Percentiles rank a stretch among this genome's conserved stretches.
These are phyloP conservation scores for Rhodotorula diobovata DNA, from an alignment of 768 basidiomycete species.

Conservation along the genomic window DNA sequence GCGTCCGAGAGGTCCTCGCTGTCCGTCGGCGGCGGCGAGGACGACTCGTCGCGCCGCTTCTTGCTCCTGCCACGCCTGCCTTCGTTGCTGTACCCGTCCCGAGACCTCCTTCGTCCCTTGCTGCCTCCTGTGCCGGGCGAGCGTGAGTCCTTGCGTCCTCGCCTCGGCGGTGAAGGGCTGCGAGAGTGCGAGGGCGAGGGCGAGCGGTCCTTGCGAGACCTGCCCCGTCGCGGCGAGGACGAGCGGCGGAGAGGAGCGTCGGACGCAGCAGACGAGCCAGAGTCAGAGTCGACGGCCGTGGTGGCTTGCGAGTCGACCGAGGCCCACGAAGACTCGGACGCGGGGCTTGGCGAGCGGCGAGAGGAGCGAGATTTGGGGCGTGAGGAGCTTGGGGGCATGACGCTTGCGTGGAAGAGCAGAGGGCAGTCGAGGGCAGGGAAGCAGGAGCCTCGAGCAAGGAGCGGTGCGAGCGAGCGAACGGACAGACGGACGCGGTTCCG, in stretches of 20 bases:
- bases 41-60: not conserved
- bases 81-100: not conserved
- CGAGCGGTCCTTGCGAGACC: not conserved
- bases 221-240: not conserved
- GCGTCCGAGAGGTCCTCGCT: constrained; percentile 11
- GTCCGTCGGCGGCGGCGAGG: not conserved
- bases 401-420: no score
- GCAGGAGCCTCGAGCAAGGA: no score
- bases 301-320: not conserved
- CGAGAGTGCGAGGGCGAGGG: not conserved
- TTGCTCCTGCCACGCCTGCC: not conserved
- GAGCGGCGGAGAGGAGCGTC: not conserved
- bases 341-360: not conserved
- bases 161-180: not conserved
- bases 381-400: not conserved
- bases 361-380: no score
- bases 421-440: no score
- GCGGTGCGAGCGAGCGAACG: no score
- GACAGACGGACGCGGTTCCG: no score
- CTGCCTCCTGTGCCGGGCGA: not conserved
- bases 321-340: no score
- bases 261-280: not conserved
- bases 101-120: not conserved
- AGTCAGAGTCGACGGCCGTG: not conserved
- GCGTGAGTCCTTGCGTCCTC: not conserved